These are phyloP conservation scores for Fagopyrum tataricum DNA, from an alignment of 148 eudicot species.

Conservation along the genomic window DNA sequence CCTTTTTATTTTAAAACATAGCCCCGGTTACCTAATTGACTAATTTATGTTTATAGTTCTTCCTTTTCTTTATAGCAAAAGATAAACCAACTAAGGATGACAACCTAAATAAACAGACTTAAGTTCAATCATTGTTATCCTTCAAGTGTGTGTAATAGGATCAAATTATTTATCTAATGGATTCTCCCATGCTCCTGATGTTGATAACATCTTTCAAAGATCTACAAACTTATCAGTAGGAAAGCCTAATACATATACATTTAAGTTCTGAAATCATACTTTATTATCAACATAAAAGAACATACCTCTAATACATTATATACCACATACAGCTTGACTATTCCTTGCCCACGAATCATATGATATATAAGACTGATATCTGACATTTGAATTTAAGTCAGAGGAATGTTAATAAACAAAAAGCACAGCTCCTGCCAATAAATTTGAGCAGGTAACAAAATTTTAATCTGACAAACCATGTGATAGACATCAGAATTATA, in stretches of 20 bases:
- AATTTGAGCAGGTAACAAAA: slow-evolving; percentile 6
- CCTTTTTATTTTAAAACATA: neutral
- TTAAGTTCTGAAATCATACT: neutral
- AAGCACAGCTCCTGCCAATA: slow-evolving; percentile 6
- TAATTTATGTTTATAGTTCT: neutral
- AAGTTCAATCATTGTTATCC: neutral
- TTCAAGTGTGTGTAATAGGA: neutral
- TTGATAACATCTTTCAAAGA: neutral
- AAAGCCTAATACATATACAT: too few species aligned
- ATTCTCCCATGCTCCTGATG: neutral
- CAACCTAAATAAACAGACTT: neutral
- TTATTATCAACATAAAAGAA: neutral
- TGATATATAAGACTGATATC: slow-evolving; percentile 99
- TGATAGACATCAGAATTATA: slow-evolving; percentile 13
- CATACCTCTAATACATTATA: slow-evolving; percentile 96
- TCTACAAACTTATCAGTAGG: neutral
- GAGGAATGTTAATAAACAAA: neutral
- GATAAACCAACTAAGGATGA: neutral
- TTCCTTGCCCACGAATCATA: slow-evolving; percentile 98
- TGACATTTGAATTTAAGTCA: slow-evolving; percentile 22
- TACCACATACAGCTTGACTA: slow-evolving; percentile 86
- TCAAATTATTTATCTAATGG: neutral
- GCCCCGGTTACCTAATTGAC: neutral
- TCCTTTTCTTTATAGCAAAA: neutral
- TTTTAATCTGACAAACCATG: neutral